Conservation (phyloP, 495 filamentous ascomycete genomes). For the Trichoderma reesei region DNA sequence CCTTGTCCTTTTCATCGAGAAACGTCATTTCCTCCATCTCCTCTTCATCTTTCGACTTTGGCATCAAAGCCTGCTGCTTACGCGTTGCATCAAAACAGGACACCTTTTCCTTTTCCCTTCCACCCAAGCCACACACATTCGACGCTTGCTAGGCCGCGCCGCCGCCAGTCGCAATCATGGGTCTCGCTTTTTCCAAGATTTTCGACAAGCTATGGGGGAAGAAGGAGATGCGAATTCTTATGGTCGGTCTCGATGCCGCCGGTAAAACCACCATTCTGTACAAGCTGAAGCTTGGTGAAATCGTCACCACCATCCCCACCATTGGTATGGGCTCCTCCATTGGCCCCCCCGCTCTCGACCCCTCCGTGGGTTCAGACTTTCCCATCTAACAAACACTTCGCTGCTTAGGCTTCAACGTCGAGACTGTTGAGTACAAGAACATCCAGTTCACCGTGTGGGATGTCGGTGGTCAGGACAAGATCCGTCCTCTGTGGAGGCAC, state of each 20-base stretch:
- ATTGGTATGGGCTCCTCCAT: slow-evolving; percentile 65
- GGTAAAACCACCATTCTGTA: slow-evolving; percentile 99
- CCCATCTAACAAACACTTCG: not conserved
- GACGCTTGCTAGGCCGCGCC: slow-evolving; percentile 9
- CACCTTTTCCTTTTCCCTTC: not conserved
- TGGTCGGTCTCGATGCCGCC: slow-evolving; percentile 98
- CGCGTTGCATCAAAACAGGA: slow-evolving; percentile 10
- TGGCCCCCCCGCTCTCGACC: slow-evolving; percentile 16
- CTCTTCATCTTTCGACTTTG: not conserved
- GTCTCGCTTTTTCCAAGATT: slow-evolving; percentile 86
- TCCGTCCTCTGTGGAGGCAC: slow-evolving; percentile 97
- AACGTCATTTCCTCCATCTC: not conserved
- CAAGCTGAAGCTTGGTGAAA: slow-evolving; percentile 99
- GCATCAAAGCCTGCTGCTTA: slow-evolving; percentile 5
- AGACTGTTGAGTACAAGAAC: slow-evolving; percentile 99
- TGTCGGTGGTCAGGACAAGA: slow-evolving; percentile 99
- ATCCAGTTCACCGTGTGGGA: slow-evolving; percentile 99
- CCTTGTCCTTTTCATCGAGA: not conserved
- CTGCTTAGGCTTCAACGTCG: slow-evolving; percentile 88
- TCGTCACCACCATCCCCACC: slow-evolving; percentile 98
- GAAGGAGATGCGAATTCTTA: slow-evolving; percentile 99
- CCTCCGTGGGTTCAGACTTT: slow-evolving; percentile 14
- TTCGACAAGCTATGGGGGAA: slow-evolving; percentile 94
- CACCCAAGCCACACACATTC: not conserved
- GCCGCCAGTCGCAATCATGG: slow-evolving; percentile 58